Base-by-base conservation (phyloP, 176 grass and related monocot species). In the Lolium multiflorum region DNA sequence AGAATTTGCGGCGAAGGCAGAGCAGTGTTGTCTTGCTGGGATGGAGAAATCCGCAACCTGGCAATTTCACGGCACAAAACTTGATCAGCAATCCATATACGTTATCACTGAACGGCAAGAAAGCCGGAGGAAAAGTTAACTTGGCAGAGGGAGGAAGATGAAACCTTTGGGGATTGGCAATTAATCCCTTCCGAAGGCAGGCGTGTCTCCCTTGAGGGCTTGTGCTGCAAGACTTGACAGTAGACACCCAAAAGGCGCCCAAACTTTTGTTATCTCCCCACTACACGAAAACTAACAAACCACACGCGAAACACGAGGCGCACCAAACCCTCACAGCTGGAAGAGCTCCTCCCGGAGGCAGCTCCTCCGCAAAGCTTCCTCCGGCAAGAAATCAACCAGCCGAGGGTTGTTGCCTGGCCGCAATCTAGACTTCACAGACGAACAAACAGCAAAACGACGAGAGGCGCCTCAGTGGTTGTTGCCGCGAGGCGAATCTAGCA, bases 101-200 rank as follows among this genome's bases (percentile, higher is more conserved):
- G 73, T 3, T 80, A 17, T 18, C 68, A 76, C 68, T 12, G 18
- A 70, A 91, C 24, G 77, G 77, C 60, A 84, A 71, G 82, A 15
- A 81, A 81, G 82, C 12, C 46, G n/a, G 28, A 46, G 31, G 3
- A 12, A 57, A 78, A n/a, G 48, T 31, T 38, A 76, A 76, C 41
- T 76, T 62, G 9, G 50, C 81, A 26, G 69, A 38, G 71, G 64
- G 43, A 61, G 77, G 85, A 84, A 68, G 70, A 71, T 77, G 77
- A 88, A 81, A 91, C 90, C 90, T 91, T 91, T 48, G 24, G 16
- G 74, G 66, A 68, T n/a, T 44, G 76, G 76, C 81, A 84, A 74
- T 63, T 88, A 87, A 76, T 67, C 71, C 56, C 80, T 87, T 87
- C 24, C 24, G 78, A 41, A 79, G 74, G 18, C 65, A 79, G 74